Base-by-base conservation (phyloP, 441 rosid genomes). In the Jatropha multifida region DNA sequence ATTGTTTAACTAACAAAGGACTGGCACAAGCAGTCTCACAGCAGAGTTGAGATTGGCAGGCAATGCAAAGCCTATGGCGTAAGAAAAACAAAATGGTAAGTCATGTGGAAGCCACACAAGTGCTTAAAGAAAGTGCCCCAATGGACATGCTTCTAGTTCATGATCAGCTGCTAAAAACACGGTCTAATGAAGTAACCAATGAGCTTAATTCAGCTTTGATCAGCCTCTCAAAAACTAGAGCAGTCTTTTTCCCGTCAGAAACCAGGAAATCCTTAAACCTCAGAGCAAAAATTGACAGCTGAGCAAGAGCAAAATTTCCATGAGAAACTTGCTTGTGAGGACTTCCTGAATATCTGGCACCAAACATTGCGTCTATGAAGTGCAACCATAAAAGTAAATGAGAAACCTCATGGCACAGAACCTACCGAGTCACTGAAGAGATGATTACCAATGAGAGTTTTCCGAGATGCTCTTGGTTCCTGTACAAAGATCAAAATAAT, bases 391-490 rank as follows among this genome's bases (percentile, higher is more conserved):
- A 20, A 4, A 26, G 23, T 27, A 51, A 26, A 27, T 11, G 27
- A 7, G 42, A 49, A 68, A 8, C 14, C 6, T 56, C 51, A 5
- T 72, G 46, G 27, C 7, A 61, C 46, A 60, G 12, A 72, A 48
- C 75, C 23, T 40, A 72, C 75, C 59, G 46, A 72, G 46, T 60
- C n/a, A 61, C 44, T 38, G 38, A 44, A 44, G 41, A 9, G 41
- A 72, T 13, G 68, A 46, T 61, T 46, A 55, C 58, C 42, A 15
- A 67, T 46, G 56, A 60, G 27, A 27, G 56, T 23, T 60, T 71
- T 62, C 62, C 61, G 37, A n/a, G 62, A 69, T n/a, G 14, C 5
- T 8, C 48, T 54, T 52, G 73, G 27, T 69, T 56, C 74, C 64
- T 70, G 74, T 49, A 70, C 10, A 37, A 11, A 40, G 6, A 56